Evolutionary conservation across 202 grass and related monocot species (phyloP).

Genomic region (Hordeum pubiflorum): DNA sequence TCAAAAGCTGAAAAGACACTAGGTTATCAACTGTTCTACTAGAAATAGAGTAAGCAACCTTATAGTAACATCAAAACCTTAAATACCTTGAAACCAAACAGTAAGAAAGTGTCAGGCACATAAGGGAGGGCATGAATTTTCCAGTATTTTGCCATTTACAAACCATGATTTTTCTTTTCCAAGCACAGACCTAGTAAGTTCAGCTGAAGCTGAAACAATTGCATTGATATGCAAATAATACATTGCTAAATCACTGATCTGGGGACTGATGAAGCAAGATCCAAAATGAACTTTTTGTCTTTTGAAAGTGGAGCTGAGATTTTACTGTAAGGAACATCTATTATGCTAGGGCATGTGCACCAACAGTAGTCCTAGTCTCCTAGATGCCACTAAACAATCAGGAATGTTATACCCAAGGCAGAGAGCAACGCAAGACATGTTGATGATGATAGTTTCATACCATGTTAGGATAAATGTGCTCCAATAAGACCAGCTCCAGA

Average conservation of each 20-base stretch:
- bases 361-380: neutral
- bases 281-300: neutral
- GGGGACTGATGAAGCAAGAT: neutral
- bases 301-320: slow-evolving; percentile 4
- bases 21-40: neutral
- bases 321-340: neutral
- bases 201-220: neutral
- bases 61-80: neutral
- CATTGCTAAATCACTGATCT: neutral
- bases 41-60: slow-evolving; percentile 11
- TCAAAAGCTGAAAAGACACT: neutral
- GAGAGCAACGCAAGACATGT: neutral
- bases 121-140: neutral
- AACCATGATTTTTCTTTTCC: neutral
- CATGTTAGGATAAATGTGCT: slow-evolving; percentile 99
- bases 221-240: neutral
- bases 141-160: neutral
- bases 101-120: neutral
- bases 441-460: slow-evolving; percentile 36
- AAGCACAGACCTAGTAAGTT: slow-evolving; percentile 11
- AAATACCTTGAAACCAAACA: slow-evolving; percentile 18
- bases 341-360: neutral
- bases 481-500: slow-evolving; percentile 99
- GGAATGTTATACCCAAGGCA: neutral
- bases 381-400: neutral